phyloP scores from a whole-genome alignment of 495 filamentous ascomycete species.

The Penicillium cataractarum region DNA sequence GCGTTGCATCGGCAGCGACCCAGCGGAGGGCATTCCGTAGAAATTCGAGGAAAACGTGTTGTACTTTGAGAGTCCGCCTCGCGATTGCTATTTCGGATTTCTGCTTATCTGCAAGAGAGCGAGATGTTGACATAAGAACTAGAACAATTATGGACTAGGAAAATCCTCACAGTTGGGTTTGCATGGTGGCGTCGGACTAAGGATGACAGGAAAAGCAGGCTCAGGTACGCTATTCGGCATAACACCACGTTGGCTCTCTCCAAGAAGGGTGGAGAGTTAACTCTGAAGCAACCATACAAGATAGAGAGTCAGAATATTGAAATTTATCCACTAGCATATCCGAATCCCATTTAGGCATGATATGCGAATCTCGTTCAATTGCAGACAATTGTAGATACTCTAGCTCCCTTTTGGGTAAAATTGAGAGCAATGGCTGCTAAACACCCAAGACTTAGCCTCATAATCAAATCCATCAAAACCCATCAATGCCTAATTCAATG shows the following conservation, averaged over 20 bases:
- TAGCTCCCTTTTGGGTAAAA: not conserved
- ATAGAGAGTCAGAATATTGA: not conserved
- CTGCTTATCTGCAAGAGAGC: not conserved
- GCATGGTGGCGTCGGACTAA: slow-evolving; percentile 1
- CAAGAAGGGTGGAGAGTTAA: not conserved
- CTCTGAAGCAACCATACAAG: not conserved
- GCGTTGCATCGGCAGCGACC: not conserved
- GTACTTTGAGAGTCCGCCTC: not conserved
- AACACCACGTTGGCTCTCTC: not conserved
- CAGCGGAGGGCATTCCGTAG: slow-evolving; percentile 4
- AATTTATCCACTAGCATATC: not conserved
- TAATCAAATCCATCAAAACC: not conserved
- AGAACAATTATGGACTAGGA: not conserved
- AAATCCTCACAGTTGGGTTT: not conserved
- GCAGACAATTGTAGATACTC: not conserved
- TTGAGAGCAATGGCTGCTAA: not conserved
- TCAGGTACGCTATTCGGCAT: not conserved
- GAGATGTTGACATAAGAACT: slow-evolving; percentile 2
- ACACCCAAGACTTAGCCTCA: not conserved
- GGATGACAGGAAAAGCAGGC: not conserved
- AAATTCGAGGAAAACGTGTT: not conserved
- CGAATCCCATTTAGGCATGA: not conserved
- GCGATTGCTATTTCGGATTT: not conserved
- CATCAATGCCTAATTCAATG: not conserved
- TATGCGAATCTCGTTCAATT: not conserved